Conservation (phyloP, 305 asterid genomes). For the Fraxinus nigra region DNA sequence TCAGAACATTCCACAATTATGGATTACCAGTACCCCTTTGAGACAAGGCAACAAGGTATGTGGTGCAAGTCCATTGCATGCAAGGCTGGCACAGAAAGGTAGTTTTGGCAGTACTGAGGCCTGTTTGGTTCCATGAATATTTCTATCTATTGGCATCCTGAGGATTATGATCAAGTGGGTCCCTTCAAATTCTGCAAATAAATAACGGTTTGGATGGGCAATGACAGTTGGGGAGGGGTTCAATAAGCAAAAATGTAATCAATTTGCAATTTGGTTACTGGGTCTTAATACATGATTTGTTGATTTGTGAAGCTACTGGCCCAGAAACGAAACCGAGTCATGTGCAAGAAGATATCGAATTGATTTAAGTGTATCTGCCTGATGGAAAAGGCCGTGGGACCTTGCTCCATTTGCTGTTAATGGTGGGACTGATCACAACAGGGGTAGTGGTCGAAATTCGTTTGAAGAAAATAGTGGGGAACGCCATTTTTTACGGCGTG, state of each 20-base stretch:
- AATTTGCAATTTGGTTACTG: background rate
- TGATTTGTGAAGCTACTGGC: conserved; percentile 21
- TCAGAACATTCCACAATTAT: conserved; percentile 75
- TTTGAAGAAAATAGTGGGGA: conserved; percentile 38
- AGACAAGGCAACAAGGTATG: conserved; percentile 17
- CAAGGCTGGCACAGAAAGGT: conserved; percentile 24
- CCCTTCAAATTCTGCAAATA: conserved; percentile 23
- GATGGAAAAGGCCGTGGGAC: conserved; percentile 37
- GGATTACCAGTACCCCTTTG: conserved; percentile 70
- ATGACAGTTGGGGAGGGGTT: conserved; percentile 23
- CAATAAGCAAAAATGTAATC: background rate
- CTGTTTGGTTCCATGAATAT: conserved; percentile 30
- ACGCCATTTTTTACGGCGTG: conserved; percentile 24
- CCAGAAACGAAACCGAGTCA: conserved; percentile 14
- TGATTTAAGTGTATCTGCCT: conserved; percentile 30
- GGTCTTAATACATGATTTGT: background rate
- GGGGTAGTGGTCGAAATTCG: conserved; percentile 25
- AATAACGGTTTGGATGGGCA: conserved; percentile 11
- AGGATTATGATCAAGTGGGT: conserved; percentile 20
- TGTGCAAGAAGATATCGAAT: conserved; percentile 18
- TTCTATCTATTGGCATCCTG: conserved; percentile 9
- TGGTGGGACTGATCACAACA: conserved; percentile 19
- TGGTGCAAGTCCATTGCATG: conserved; percentile 30
- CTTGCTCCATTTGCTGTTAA: conserved; percentile 27
- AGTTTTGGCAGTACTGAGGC: conserved; percentile 32